Base-by-base conservation (phyloP, 257 asterid genomes). In the Ballota nigra region DNA sequence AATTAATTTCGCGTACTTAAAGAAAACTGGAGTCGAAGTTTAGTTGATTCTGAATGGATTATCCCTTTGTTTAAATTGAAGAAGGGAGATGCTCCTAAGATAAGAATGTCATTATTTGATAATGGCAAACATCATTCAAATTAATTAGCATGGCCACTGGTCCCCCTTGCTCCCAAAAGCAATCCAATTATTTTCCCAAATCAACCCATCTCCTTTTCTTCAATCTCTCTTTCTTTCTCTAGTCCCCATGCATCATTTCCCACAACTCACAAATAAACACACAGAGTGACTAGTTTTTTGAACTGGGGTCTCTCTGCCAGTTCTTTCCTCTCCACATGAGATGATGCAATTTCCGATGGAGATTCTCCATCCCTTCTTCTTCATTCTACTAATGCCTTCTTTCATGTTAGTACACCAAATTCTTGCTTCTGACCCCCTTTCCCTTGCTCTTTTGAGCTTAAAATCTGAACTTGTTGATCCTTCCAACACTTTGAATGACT, bases 291-390 rank as follows among this genome's bases (percentile, higher is more conserved):
- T 72, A 62, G 59, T 75, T 40, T 65, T 71, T 78, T 53, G 52
- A 9, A 33, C 74, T 75, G 63, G 79, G 81, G 63, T 79, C 67
- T 62, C 75, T 71, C 56, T 75, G 40, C 45, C 69, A 77, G 74
- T 75, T 67, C 43, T 15, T 59, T 73, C 75, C 49, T 72, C 83
- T 71, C 77, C 82, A 77, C 76, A 58, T 41, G 47, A 61, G 63
- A 74, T 87, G 78, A 74, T 87, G 78, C 92, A 81, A 87, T 72
- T 92, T 79, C 93, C 96, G 71, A 94, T 91, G 99, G 97, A 49
- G 96, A 89, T 84, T 76, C 85, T 73, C 63, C 75, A 69, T n/a
- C 77, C 70, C 77, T 36, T 61, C 55, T 76, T 47, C 75, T 63
- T 81, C 76, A 69, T 75, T 72, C 75, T 83, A 29, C 74, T 83